Base-by-base conservation (phyloP, 352 stramenopile species). In the Phytophthora podocarpi region DNA sequence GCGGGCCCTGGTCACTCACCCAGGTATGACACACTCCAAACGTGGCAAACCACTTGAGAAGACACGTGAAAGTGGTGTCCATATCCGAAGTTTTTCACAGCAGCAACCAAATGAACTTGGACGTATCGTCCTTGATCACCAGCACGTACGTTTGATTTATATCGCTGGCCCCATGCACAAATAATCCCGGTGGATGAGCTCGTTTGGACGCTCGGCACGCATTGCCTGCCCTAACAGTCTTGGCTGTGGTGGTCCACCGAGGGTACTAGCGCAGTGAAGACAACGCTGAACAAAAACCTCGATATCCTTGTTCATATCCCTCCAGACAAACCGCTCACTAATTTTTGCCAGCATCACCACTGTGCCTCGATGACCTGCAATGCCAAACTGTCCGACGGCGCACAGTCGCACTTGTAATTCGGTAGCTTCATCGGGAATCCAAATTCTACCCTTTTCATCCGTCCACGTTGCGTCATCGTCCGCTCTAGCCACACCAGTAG, bases 351-450 rank as follows among this genome's bases (percentile, higher is more conserved):
- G 13, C 2, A 60, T 75, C 13, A 57, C 46, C 11, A 3, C 45
- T 5, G 59, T 13, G 2, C 62, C 71, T 13, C 65, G 64, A 18
- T 74, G 64, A 3, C 69, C 64, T 1, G 16, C 54, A 1, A 56
- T 46, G 18, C 65, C 73, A 2, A 63, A 69, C 30, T 77, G 66
- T 0, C 56, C 69, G 0, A 78, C 34, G 0, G 76, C 50, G 42
- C 64, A 72, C 0, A 74, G 18, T 4, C 69, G 55, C 7, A 71
- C n/a, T 49, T 72, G 60, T 46, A 78, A 8, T 7, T 47, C 50
- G 1, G 18, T 27, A 8, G 30, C 52, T 6, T 54, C 40, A 13
- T 66, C 53, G 0, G 43, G 54, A 5, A 63, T 55, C 43, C 54
- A 56, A 15, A 63, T 55, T 4, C 35, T 18, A 1, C 5, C 24